These are phyloP conservation scores for Globisporangium radiosum DNA, from an alignment of 352 stramenopile species.

Conservation along the genomic window DNA sequence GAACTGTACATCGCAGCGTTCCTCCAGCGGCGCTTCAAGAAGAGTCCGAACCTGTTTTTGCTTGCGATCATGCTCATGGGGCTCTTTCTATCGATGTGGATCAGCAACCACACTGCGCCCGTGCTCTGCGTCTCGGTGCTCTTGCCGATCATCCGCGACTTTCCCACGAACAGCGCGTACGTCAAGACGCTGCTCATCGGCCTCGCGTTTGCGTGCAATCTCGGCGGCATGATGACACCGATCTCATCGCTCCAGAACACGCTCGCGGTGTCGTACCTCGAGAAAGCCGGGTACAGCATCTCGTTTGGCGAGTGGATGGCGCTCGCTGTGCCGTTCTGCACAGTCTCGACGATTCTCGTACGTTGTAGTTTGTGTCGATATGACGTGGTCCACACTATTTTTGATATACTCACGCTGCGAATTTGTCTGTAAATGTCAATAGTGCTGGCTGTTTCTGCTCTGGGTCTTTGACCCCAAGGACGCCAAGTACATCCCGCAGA, in stretches of 20 bases:
- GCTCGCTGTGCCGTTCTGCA: slow-evolving; percentile 86
- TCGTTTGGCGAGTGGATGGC: slow-evolving; percentile 91
- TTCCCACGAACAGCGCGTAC: slow-evolving; percentile 76
- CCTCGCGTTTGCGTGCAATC: slow-evolving; percentile 90
- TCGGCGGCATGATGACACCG: slow-evolving; percentile 92
- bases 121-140: slow-evolving; percentile 89
- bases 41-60: slow-evolving; percentile 85
- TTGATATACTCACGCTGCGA: not conserved
- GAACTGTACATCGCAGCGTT: slow-evolving; percentile 88
- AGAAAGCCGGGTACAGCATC: slow-evolving; percentile 82
- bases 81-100: slow-evolving; percentile 91
- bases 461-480: slow-evolving; percentile 85
- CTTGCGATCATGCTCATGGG: slow-evolving; percentile 92
- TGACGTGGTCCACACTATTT: no score
- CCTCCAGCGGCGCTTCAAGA: slow-evolving; percentile 86
- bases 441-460: slow-evolving; percentile 88
- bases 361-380: slow-evolving; percentile 1
- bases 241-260: slow-evolving; percentile 91
- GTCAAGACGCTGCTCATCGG: slow-evolving; percentile 90
- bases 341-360: slow-evolving; percentile 77
- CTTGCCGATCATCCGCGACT: slow-evolving; percentile 86
- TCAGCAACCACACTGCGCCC: slow-evolving; percentile 90
- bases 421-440: not conserved
- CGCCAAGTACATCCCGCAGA: slow-evolving; percentile 88
- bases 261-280: slow-evolving; percentile 76